Base-by-base conservation (phyloP, 2,329 filamentous ascomycete genomes). In the Hymenoscyphus linearis region DNA sequence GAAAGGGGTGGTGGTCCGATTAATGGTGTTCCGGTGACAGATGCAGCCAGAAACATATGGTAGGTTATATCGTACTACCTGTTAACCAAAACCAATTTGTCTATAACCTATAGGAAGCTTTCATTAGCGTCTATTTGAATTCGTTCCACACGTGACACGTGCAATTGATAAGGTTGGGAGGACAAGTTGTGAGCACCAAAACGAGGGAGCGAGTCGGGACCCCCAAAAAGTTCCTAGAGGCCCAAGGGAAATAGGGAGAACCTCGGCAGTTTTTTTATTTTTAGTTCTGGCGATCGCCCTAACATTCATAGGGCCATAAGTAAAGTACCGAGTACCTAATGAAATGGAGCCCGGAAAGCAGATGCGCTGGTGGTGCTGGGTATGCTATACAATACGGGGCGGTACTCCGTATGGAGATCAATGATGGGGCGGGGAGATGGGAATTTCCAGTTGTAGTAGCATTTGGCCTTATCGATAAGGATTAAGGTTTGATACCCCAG, bases 401-500 rank as follows among this genome's bases (percentile, higher is more conserved):
- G n/a, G 31, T 31, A 31, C 31, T 31, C 31, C 31, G 31, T 31
- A 9, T 31, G 31, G 31, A 31, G 31, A 31, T n/a, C n/a, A n/a
- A n/a, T n/a, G n/a, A n/a, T n/a, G n/a, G n/a, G n/a, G n/a, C n/a
- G n/a, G n/a, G n/a, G n/a, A n/a, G 31, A 31, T n/a, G 40, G 18
- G 40, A 25, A 47, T 47, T 22, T 47, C 40, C 40, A 25, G 27
- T 10, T 9, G 31, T 5, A 31, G 31, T 31, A 7, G 31, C 31
- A 9, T 1, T 31, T 44, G 31, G 34, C 27, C 34, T 52, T 58
- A 58, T 58, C 56, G 56, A 58, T 58, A 58, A 58, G n/a, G 10
- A 52, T 27, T 25, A 47, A 47, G 40, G 40, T 47, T 47, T n/a
- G 16, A 3, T 7, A 47, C 40, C 40, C 40, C n/a, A 36, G 56